Evolutionary conservation across 768 basidiomycete species (phyloP).

Genomic region (Kwoniella dejecticola): DNA sequence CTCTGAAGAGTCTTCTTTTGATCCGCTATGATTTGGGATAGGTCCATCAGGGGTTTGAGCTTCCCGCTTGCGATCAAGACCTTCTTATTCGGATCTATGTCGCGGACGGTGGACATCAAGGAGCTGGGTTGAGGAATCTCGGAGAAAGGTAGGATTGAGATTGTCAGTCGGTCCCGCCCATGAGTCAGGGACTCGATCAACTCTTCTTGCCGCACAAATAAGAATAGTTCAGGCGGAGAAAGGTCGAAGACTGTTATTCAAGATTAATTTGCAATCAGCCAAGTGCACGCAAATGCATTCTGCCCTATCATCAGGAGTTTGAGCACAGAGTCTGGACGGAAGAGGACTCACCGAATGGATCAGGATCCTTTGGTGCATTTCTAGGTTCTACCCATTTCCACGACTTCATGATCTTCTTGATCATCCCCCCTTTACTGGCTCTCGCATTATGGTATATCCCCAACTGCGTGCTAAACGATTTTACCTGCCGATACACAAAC

Average conservation of each 20-base stretch:
- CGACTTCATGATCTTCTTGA: slow-evolving; percentile 15
- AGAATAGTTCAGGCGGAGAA: slow-evolving; percentile 20
- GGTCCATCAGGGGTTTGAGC: neutral
- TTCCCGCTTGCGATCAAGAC: slow-evolving; percentile 10
- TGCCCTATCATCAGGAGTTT: too few relatives aligned
- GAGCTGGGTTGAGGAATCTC: slow-evolving; percentile 3
- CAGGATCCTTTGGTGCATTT: neutral
- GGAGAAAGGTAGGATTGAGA: slow-evolving; percentile 10
- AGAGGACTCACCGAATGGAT: neutral
- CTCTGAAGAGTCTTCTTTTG: slow-evolving; percentile 10
- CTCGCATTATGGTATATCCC: neutral
- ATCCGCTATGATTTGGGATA: too few relatives aligned
- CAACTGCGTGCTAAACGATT: slow-evolving; percentile 8
- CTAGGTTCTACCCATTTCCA: slow-evolving; percentile 23
- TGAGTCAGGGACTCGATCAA: slow-evolving; percentile 7
- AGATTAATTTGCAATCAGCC: too few relatives aligned
- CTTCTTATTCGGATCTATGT: slow-evolving; percentile 12
- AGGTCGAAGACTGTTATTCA: slow-evolving; percentile 15
- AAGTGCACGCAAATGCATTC: too few relatives aligned
- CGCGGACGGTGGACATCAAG: neutral
- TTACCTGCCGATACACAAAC: slow-evolving; percentile 11
- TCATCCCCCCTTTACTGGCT: slow-evolving; percentile 1
- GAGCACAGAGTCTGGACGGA: too few relatives aligned
- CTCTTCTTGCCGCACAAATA: slow-evolving; percentile 19
- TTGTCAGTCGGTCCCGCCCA: neutral